phyloP scores from a whole-genome alignment of 345 rosid genomes.

The Physaria fendleri region DNA sequence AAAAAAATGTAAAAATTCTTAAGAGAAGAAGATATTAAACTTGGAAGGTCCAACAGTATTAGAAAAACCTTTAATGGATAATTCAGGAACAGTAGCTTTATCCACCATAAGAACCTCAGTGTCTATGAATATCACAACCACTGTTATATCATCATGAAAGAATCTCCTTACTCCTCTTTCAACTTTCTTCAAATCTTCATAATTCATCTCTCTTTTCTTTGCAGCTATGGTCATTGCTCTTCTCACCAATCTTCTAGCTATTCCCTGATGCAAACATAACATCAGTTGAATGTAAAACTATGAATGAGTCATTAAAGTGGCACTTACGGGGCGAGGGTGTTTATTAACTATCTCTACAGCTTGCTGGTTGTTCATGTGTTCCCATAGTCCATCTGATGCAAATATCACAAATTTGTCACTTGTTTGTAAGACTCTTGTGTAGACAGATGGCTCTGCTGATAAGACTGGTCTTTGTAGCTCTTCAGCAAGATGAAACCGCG shows the following conservation, averaged over 20 bases:
- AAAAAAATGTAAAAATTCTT: not conserved
- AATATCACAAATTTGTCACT: constrained; percentile 80
- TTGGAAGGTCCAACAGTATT: constrained; percentile 65
- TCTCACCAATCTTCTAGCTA: constrained; percentile 64
- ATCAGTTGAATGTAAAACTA: not conserved
- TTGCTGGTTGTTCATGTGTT: constrained; percentile 71
- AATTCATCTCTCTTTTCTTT: constrained; percentile 59
- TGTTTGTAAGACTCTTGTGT: constrained; percentile 52
- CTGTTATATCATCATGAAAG: constrained; percentile 86
- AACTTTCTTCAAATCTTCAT: constrained; percentile 59
- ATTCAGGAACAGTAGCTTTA: constrained; percentile 43
- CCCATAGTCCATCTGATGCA: constrained; percentile 99
- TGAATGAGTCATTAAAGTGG: not conserved
- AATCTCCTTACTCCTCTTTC: constrained; percentile 56
- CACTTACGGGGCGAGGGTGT: constrained; percentile 63
- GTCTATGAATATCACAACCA: constrained; percentile 78
- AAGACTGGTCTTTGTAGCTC: constrained; percentile 70
- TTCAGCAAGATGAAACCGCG: constrained; percentile 74
- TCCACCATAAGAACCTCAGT: constrained; percentile 38
- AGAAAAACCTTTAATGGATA: constrained; percentile 58
- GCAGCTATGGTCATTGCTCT: constrained; percentile 69
- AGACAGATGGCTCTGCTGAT: constrained; percentile 67
- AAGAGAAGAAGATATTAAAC: constrained; percentile 40
- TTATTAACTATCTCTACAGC: constrained; percentile 71
- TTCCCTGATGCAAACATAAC: constrained; percentile 44